These are phyloP conservation scores for Aeminium ludgeri DNA, from an alignment of 495 filamentous ascomycete species.

Conservation along the genomic window DNA sequence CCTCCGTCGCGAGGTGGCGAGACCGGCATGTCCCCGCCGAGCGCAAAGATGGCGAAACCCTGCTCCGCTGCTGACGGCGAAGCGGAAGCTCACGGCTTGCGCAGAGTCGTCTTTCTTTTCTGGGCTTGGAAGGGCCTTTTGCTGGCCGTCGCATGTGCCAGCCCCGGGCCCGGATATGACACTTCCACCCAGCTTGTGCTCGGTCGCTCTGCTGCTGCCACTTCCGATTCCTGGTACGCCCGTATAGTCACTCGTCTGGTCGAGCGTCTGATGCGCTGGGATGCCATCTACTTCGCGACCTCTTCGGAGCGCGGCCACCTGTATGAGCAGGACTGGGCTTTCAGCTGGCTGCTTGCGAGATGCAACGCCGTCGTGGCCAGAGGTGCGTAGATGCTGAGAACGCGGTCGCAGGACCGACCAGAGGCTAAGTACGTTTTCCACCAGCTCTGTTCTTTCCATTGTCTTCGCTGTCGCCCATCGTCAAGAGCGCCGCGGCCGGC, in stretches of 20 bases:
- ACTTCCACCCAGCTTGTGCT: conserved; percentile 59
- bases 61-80: no score
- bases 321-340: conserved; percentile 96
- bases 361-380: conserved; percentile 30
- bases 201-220: background rate
- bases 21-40: no score
- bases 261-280: conserved; percentile 64
- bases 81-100: no score
- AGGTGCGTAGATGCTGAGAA: conserved; percentile 32
- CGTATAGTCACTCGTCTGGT: conserved; percentile 17
- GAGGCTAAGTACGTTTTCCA: conserved; percentile 11
- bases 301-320: conserved; percentile 53
- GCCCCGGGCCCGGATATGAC: conserved; percentile 70
- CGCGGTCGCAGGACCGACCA: background rate
- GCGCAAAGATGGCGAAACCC: no score
- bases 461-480: conserved; percentile 6
- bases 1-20: no score
- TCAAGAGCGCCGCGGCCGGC: conserved; percentile 32
- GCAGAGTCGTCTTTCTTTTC: conserved; percentile 2
- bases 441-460: conserved; percentile 2
- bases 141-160: conserved; percentile 41
- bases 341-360: conserved; percentile 50
- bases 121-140: conserved; percentile 56
- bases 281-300: conserved; percentile 72
- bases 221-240: background rate